Evolutionary conservation across 2,329 filamentous ascomycete species (phyloP), one percentile per base, ranked within the genome.

Genomic region (Coniochaeta pulveracea): DNA sequence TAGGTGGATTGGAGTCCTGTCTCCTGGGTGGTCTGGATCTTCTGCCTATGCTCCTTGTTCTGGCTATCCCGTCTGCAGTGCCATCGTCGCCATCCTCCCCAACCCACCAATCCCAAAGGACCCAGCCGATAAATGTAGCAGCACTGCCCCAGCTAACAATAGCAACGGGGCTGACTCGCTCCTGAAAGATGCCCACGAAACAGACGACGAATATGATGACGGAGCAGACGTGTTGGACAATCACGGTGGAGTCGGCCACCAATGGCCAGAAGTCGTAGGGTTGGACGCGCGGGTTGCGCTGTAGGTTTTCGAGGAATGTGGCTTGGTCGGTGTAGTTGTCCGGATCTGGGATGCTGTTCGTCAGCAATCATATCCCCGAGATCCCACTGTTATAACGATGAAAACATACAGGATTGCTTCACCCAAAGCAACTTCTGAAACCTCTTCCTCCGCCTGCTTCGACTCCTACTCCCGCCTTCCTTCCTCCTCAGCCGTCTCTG

Each of bases 401-500:
- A 23, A 19, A 51, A 58, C 76, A 43, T 63, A 88, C 83, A 94
- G 21, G 83, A 84, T 55, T 96, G 91, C 60, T 93, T 94, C 50
- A 98, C 88, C 91, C 91, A 98, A 35, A 98, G 71, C 43, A 98
- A 61, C 63, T 96, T 96, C 68, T 93, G 93, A 84, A 89, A 96
- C 9, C 74, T 74, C 33, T 76, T 73, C 49, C 79, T 84, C 43
- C 79, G 68, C 47, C 76, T 67, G 26, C 50, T 48, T 29, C 81
- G 69, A 44, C 78, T 83, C 31, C 74, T 63, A 43, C 75, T 81
- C 12, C 76, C 50, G 43, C 66, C 65, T 19, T 68, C 61, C 36
- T 64, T 58, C 32, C 63, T 62, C 43, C 62, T 65, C 45, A 54
- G 40, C 29, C 59, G 62, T 30, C 55, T 47, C 21, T 52, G 44